A percentile compares a stretch with the other conserved stretches of the same genome.
Evolutionary conservation across 352 stramenopile species (phyloP).

Genomic region (Phytopythium cucurbitacearum): DNA sequence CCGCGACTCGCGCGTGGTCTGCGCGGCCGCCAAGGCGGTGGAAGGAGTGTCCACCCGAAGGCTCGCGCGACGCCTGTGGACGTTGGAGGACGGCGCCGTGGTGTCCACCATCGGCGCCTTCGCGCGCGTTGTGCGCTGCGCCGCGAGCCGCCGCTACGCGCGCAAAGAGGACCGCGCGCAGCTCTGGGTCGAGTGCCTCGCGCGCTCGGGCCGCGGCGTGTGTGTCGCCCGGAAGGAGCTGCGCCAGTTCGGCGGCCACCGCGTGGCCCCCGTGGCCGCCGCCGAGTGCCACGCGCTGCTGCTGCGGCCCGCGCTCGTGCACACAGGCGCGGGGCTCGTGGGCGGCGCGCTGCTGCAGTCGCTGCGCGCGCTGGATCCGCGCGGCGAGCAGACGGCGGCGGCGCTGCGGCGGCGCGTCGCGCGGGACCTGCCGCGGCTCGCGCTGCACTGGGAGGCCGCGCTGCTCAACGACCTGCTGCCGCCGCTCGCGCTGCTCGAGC

Average conservation of each 20-base stretch:
- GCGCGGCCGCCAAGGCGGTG: conserved; percentile 39
- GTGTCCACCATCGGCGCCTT: conserved; percentile 28
- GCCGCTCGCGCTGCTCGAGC: conserved; percentile 19
- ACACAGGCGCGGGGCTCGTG: conserved; percentile 14
- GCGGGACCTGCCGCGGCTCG: conserved; percentile 32
- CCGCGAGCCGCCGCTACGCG: conserved; percentile 12
- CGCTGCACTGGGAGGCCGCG: conserved; percentile 41
- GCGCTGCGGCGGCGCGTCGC: conserved; percentile 26
- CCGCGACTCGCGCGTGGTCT: conserved; percentile 22
- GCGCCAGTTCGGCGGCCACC: conserved; percentile 27
- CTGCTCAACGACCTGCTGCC: conserved; percentile 34
- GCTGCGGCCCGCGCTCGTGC: conserved; percentile 29
- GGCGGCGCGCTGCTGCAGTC: conserved; percentile 34
- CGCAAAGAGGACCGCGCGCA: conserved; percentile 13
- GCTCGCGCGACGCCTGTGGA: conserved; percentile 35
- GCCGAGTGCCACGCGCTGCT: conserved; percentile 35
- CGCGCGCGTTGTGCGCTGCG: conserved; percentile 25
- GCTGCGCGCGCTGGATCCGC: conserved; percentile 25
- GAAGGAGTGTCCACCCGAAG: conserved; percentile 25
- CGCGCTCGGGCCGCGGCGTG: conserved; percentile 30
- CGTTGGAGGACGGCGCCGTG: conserved; percentile 13
- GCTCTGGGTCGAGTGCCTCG: conserved; percentile 43
- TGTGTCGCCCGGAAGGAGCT: conserved; percentile 43
- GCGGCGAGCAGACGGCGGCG: conserved; percentile 11
- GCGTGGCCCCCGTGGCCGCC: conserved; percentile 14